Evolutionary conservation across 2,329 filamentous ascomycete genomes (phyloP), one percentile per base, ranked within the genome.

Genomic region (Penicillium sp.): DNA sequence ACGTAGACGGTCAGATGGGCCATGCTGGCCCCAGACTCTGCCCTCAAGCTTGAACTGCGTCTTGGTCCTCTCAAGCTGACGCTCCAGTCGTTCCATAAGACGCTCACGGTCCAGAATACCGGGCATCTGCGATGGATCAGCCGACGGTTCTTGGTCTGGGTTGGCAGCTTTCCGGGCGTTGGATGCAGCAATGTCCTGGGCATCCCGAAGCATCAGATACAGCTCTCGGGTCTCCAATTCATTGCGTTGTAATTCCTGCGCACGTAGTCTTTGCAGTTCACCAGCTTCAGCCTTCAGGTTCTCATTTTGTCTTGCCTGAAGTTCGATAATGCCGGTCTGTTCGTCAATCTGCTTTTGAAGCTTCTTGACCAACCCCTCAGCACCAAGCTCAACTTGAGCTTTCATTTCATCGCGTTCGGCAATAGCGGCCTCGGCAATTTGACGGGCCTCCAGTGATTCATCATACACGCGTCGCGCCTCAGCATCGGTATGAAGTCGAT

Each of bases 31-130:
- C 89, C 93, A 96, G 8, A 91, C 87, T 72, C 91, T 91, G 63
- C 94, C 94, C 75, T 97, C 94, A 28, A 99, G 85, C 75, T 97
- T 97, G 76, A 91, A 96, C 71, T 97, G 92, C 1, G 94, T 97
- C 83, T 97, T 97, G 61, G 96, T 93, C 60, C 94, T 83, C 78
- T 97, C 93, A 37, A 99, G 85, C 75, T 97, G 94, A 81, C 91
- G 95, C 74, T 96, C 92, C 53, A 99, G 82, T 49, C 92, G 88
- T 70, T 92, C 90, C 89, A 99, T 95, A 62, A 99, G 86, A 68
- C 84, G 87, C 68, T 97, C 91, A 23, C 94, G 89, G 71, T 97
- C 92, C 61, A 99, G 80, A 58, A 99, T 97, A 59, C 94, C 94
- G 71, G 92, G 87, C 88, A 93, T 91, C 51, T 88, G 88, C 26